Base-by-base conservation (phyloP, 2,329 filamentous ascomycete genomes). In the Penicillium brasilianum region DNA sequence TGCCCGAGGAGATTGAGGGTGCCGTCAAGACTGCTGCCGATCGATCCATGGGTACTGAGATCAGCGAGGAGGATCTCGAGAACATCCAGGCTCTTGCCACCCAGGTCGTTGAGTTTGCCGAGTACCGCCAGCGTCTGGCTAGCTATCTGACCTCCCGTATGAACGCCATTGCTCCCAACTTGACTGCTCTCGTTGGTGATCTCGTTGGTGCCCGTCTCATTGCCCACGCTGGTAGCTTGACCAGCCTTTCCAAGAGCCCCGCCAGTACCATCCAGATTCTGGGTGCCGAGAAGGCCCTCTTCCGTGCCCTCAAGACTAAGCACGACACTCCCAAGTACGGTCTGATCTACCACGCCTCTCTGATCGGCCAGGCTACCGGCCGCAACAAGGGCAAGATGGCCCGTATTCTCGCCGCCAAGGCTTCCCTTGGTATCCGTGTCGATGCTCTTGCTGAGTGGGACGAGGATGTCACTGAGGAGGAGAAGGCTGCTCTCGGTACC, bases 371-470 rank as follows among this genome's bases (percentile, higher is more conserved):
- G 82, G 95, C 95, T 32, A 96, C 92, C 20, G 95, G 95, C 73
- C 94, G 92, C 84, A 98, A 98, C 85, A 99, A 99, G 89, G 95
- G 95, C 72, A 99, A 99, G 85, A 97, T 99, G 74, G 95, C 95
- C 44, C 92, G 95, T 85, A 93, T 97, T 84, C 86, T 99, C 63
- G 91, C 95, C 52, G 90, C 94, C 69, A 98, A 98, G 85, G 89
- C 94, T 50, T 92, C 95, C 28, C 87, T 99, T 54, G 93, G 93
- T 84, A 84, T 97, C 52, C 93, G 95, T 80, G 91, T 97, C 53
- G 95, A 99, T 78, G 92, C 95, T 30, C 85, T 96, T 48, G 88
- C 89, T 57, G 90, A 93, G 65, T 92, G 90, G 84, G 87, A 90
- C 62, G 84, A 89, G 62, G 88, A 90, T 52, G 87, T 88, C 25